phyloP scores from a whole-genome alignment of 192 early-diverging fungal genomes.

The Obelidium mucronatum region DNA sequence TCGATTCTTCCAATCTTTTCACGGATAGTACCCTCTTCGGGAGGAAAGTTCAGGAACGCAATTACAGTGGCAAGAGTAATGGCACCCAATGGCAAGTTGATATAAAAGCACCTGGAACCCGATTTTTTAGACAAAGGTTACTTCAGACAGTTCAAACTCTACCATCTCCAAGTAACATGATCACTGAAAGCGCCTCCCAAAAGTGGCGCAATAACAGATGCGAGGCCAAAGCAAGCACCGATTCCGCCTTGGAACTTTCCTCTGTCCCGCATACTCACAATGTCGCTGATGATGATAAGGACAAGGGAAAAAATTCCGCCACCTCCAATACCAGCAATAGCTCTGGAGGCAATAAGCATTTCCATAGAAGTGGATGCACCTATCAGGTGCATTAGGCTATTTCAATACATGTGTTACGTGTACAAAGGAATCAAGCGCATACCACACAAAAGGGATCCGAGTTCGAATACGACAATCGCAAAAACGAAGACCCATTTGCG shows the following conservation, averaged over 20 bases:
- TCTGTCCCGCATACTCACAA: constrained; percentile 17
- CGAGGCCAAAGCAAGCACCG: constrained; percentile 79
- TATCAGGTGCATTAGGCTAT: too few species aligned
- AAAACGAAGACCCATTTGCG: constrained; percentile 72
- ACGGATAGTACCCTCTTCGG: constrained; percentile 44
- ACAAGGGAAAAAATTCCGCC: constrained; percentile 80
- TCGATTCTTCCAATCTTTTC: constrained; percentile 78
- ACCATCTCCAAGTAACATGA: constrained; percentile 40
- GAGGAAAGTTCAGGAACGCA: constrained; percentile 67
- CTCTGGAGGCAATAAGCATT: constrained; percentile 72
- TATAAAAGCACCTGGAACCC: constrained; percentile 74
- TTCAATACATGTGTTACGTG: too few species aligned
- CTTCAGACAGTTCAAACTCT: too few species aligned
- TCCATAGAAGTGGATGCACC: constrained; percentile 54
- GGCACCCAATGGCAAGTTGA: constrained; percentile 75
- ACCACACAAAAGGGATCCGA: constrained; percentile 60
- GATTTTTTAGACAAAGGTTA: too few species aligned
- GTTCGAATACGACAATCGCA: constrained; percentile 74
- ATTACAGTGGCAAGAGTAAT: constrained; percentile 65
- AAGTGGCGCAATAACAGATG: constrained; percentile 83
- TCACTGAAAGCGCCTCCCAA: constrained; percentile 88
- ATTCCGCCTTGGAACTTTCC: constrained; percentile 84
- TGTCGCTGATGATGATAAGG: constrained; percentile 82
- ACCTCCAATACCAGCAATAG: constrained; percentile 70
- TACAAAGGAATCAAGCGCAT: too few species aligned